These are phyloP conservation scores for Massariosphaeria phaeospora DNA, from an alignment of 495 filamentous ascomycete genomes.

Conservation along the genomic window DNA sequence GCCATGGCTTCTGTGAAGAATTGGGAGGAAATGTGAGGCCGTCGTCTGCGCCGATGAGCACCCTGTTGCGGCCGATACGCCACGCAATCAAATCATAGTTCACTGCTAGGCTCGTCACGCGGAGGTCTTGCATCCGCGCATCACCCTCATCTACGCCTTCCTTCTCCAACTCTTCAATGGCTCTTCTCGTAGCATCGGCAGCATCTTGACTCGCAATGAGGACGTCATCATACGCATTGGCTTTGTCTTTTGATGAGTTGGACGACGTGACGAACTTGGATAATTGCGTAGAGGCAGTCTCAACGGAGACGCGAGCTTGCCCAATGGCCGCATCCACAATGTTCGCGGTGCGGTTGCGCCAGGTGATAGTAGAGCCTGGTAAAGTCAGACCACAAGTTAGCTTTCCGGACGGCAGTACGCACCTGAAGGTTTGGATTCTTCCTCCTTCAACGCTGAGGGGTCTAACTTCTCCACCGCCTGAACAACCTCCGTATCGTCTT, in stretches of 20 bases:
- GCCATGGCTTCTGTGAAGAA: constrained; percentile 39
- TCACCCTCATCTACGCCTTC: constrained; percentile 86
- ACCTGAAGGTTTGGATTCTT: constrained; percentile 56
- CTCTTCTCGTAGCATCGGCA: constrained; percentile 84
- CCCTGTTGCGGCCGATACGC: constrained; percentile 88
- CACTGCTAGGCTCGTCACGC: constrained; percentile 86
- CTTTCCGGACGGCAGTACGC: constrained; percentile 35
- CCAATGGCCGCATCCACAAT: constrained; percentile 93
- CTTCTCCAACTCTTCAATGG: constrained; percentile 78
- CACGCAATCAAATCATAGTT: constrained; percentile 91
- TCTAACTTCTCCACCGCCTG: constrained; percentile 66
- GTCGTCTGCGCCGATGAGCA: constrained; percentile 74
- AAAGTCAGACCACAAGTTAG: background rate
- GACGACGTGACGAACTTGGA: constrained; percentile 59
- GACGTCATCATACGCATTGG: constrained; percentile 85
- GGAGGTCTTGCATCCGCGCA: constrained; percentile 81
- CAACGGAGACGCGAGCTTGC: constrained; percentile 55
- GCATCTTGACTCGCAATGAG: constrained; percentile 90
- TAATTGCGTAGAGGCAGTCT: constrained; percentile 50
- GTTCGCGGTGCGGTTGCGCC: constrained; percentile 81
- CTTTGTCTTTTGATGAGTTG: constrained; percentile 50
- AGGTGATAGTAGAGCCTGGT: constrained; percentile 63
- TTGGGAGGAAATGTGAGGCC: constrained; percentile 58
- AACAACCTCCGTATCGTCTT: constrained; percentile 56
- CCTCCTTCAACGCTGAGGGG: constrained; percentile 56